A percentile compares a stretch with the other conserved stretches of the same genome.
These are phyloP conservation scores for Coemansia sp. DNA, from an alignment of 192 early-diverging fungal species.

Conservation along the genomic window DNA sequence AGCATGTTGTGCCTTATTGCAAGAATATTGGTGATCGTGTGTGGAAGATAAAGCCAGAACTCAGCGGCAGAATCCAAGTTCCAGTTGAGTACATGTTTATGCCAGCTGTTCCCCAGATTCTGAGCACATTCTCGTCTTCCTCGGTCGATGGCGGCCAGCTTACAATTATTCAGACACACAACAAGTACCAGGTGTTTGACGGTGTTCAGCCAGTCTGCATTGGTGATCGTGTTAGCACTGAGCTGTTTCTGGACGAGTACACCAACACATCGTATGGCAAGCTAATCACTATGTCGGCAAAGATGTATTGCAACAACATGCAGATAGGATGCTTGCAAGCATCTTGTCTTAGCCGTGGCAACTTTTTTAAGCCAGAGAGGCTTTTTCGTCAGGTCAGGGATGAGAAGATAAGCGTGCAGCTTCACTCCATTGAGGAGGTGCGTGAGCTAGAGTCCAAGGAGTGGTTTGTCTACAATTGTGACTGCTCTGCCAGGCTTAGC, in stretches of 20 bases:
- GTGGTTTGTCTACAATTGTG: constrained; percentile 66
- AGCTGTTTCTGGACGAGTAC: constrained; percentile 28
- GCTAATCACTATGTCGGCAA: neutral
- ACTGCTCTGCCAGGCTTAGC: constrained; percentile 31
- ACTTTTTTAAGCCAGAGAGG: constrained; percentile 69
- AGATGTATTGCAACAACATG: constrained; percentile 2
- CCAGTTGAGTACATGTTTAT: constrained; percentile 92
- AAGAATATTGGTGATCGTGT: constrained; percentile 66
- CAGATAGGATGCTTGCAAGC: constrained; percentile 53
- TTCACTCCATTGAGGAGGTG: constrained; percentile 73
- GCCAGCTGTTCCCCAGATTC: constrained; percentile 71
- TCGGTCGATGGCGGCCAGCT: constrained; percentile 86
- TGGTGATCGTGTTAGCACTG: constrained; percentile 76
- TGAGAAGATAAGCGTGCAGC: constrained; percentile 64
- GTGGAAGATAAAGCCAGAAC: constrained; percentile 53
- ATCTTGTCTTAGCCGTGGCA: constrained; percentile 82
- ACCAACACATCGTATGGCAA: neutral
- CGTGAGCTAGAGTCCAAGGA: constrained; percentile 80
- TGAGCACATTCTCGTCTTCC: constrained; percentile 80
- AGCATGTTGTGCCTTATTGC: constrained; percentile 84
- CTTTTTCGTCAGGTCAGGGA: constrained; percentile 75
- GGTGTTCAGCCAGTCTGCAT: constrained; percentile 60
- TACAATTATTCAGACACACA: constrained; percentile 85
- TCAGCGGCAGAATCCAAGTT: constrained; percentile 58
- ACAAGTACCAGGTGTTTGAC: constrained; percentile 73